These are phyloP conservation scores for Neobulgaria alba DNA, from an alignment of 2,329 filamentous ascomycete species.

Conservation along the genomic window DNA sequence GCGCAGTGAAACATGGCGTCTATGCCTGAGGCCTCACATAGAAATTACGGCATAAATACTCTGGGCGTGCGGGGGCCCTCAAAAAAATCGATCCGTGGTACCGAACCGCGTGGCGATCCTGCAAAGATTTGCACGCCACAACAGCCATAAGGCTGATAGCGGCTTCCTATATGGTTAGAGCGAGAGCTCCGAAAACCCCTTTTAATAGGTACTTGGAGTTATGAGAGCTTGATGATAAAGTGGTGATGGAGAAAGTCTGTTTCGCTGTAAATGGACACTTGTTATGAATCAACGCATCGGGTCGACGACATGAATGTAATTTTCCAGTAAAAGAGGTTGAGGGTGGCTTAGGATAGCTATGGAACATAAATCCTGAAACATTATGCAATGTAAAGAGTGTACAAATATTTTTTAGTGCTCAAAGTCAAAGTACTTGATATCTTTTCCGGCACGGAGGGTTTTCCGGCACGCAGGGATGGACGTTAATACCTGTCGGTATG, in stretches of 20 bases:
- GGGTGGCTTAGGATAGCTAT: slow-evolving; percentile 1
- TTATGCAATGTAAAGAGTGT: neutral
- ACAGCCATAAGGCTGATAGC: neutral
- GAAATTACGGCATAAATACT: neutral
- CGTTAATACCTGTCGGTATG: no score
- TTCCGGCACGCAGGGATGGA: no score
- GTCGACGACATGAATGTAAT: slow-evolving; percentile 5
- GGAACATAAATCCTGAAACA: slow-evolving; percentile 1
- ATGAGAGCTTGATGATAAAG: neutral
- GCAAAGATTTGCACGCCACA: neutral
- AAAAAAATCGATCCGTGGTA: neutral
- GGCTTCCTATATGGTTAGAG: neutral
- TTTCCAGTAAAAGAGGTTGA: slow-evolving; percentile 6
- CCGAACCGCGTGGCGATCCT: slow-evolving; percentile 4
- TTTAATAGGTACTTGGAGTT: slow-evolving; percentile 1
- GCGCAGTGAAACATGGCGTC: no score
- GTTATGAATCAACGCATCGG: slow-evolving; percentile 3
- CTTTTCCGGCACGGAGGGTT: neutral
- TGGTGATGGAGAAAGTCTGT: slow-evolving; percentile 1
- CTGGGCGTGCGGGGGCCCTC: neutral
- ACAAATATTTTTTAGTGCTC: slow-evolving; percentile 1
- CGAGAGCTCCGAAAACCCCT: neutral
- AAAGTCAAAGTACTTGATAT: neutral
- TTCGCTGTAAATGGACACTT: slow-evolving; percentile 4
- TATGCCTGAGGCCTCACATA: neutral